Percentiles rank a stretch among this genome's conserved stretches.
Conservation (phyloP, 257 asterid species). For the Oldenlandia corymbosa region DNA sequence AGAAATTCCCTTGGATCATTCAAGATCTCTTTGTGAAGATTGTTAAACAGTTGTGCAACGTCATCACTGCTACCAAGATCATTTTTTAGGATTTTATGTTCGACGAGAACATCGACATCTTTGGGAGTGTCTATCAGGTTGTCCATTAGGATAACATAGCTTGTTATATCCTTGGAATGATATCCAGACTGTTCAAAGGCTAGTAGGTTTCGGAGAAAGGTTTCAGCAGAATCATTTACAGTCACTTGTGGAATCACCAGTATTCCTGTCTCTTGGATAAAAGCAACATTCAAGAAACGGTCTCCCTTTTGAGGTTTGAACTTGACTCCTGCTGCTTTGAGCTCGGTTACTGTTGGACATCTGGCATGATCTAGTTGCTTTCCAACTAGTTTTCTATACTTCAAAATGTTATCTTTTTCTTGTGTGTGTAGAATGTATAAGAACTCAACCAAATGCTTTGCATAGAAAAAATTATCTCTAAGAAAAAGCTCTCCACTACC, state of each 20-base stretch:
- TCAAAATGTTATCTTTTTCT: neutral
- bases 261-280: constrained; percentile 9
- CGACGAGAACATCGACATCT: constrained; percentile 23
- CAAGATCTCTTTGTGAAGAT: constrained; percentile 24
- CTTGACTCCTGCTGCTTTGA: constrained; percentile 26
- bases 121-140: constrained; percentile 23
- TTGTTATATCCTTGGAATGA: constrained; percentile 18
- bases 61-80: constrained; percentile 9
- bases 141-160: constrained; percentile 32
- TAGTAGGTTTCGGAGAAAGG: constrained; percentile 23
- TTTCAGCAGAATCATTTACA: constrained; percentile 22
- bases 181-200: constrained; percentile 29
- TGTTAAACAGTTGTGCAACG: constrained; percentile 28
- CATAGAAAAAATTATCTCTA: neutral
- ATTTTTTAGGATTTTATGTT: constrained; percentile 8
- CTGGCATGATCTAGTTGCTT: constrained; percentile 13
- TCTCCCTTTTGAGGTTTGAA: neutral
- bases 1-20: constrained; percentile 19
- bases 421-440: constrained; percentile 18
- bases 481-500: constrained; percentile 12
- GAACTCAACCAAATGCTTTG: constrained; percentile 29
- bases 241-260: constrained; percentile 16
- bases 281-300: constrained; percentile 17
- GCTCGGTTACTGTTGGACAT: constrained; percentile 26
- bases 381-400: neutral